Conservation (phyloP, 805 yeast species). For the Wickerhamiella spandovensis region DNA sequence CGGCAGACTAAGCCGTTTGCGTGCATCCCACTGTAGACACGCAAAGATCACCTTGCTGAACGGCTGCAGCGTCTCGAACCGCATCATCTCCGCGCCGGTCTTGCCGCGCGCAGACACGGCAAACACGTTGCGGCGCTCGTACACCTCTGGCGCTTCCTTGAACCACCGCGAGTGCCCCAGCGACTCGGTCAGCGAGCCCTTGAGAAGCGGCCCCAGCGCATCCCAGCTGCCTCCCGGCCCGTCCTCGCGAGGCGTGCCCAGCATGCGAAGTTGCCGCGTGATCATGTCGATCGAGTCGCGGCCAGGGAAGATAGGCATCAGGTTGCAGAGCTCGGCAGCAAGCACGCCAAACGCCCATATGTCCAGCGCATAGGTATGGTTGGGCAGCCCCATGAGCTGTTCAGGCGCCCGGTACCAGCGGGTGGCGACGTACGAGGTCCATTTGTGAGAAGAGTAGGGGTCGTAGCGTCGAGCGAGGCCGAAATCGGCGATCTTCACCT, state of each 20-base stretch:
- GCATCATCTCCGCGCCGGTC: not conserved
- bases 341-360: slow-evolving; percentile 89
- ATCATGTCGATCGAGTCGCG: slow-evolving; percentile 65
- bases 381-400: slow-evolving; percentile 33
- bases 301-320: slow-evolving; percentile 78
- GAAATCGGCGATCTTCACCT: slow-evolving; percentile 84
- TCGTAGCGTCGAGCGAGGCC: slow-evolving; percentile 67
- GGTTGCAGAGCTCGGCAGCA: slow-evolving; percentile 71
- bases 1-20: slow-evolving; percentile 15
- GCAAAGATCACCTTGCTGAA: slow-evolving; percentile 10
- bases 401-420: slow-evolving; percentile 97
- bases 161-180: not conserved
- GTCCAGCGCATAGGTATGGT: slow-evolving; percentile 73
- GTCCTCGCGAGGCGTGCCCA: slow-evolving; percentile 56
- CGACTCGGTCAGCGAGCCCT: not conserved
- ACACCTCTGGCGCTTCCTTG: not conserved
- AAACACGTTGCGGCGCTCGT: not conserved
- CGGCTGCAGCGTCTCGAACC: not conserved
- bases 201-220: not conserved
- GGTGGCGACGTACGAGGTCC: slow-evolving; percentile 86
- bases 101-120: not conserved
- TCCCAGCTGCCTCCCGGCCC: slow-evolving; percentile 12
- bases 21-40: slow-evolving; percentile 71
- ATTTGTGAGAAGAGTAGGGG: slow-evolving; percentile 33
- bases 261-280: slow-evolving; percentile 45